phyloP scores from a whole-genome alignment of 1,284 basidiomycete genomes.

The Lignosus rhinocerotis region DNA sequence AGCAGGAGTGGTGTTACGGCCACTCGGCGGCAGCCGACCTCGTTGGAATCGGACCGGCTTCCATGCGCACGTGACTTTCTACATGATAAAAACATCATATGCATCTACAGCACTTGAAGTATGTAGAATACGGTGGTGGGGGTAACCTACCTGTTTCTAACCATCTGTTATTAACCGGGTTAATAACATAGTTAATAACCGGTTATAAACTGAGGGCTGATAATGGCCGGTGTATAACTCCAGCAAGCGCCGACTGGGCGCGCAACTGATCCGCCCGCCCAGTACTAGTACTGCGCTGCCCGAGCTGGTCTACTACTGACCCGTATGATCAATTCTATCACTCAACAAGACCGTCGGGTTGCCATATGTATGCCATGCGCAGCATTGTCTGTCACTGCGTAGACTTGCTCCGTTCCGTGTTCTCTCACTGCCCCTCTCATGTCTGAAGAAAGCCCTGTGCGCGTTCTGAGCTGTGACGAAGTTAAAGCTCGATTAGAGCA shows the following conservation, averaged over 20 bases:
- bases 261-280: background rate
- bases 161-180: background rate
- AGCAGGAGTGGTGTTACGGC: conserved; percentile 1
- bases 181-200: background rate
- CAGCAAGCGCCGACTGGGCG: background rate
- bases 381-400: too few relatives aligned
- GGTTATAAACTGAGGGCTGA: background rate
- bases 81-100: conserved; percentile 29
- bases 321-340: too few relatives aligned
- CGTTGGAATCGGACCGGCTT: background rate
- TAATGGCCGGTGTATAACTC: background rate
- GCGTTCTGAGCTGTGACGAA: background rate
- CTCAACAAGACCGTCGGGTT: too few relatives aligned
- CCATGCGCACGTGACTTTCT: conserved; percentile 28
- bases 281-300: too few relatives aligned
- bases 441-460: background rate
- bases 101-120: too few relatives aligned
- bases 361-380: too few relatives aligned
- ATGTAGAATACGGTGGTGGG: background rate
- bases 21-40: conserved; percentile 3
- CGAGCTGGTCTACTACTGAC: too few relatives aligned
- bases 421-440: background rate
- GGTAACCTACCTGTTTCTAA: background rate
- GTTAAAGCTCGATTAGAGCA: background rate
- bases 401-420: background rate